Evolutionary conservation across 495 filamentous ascomycete genomes (phyloP).

Genomic region (Aspergillus ellipticus): DNA sequence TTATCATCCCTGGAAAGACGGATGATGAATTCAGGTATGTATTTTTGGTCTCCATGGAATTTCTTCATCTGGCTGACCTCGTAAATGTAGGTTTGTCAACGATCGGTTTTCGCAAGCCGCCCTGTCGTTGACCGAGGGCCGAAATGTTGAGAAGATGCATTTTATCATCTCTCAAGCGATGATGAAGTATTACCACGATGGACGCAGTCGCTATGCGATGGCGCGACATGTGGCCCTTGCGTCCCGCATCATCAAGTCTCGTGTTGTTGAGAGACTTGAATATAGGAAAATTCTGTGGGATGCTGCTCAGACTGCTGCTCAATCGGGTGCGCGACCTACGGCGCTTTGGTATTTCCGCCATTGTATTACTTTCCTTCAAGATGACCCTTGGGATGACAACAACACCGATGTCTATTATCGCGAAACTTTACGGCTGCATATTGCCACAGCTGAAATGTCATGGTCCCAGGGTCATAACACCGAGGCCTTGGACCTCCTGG

Average conservation of each 20-base stretch:
- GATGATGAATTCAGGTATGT: slow-evolving; percentile 66
- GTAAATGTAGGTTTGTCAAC: slow-evolving; percentile 63
- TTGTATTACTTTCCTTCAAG: slow-evolving; percentile 73
- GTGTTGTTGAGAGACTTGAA: slow-evolving; percentile 52
- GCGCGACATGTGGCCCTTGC: slow-evolving; percentile 74
- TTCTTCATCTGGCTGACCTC: not conserved
- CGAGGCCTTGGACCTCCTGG: slow-evolving; percentile 60
- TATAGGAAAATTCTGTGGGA: slow-evolving; percentile 73
- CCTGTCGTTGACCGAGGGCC: slow-evolving; percentile 61
- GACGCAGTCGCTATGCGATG: slow-evolving; percentile 61
- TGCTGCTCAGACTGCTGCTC: slow-evolving; percentile 69
- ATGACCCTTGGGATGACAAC: slow-evolving; percentile 70
- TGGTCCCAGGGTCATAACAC: slow-evolving; percentile 67
- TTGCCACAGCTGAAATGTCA: slow-evolving; percentile 74
- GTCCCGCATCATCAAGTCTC: slow-evolving; percentile 64
- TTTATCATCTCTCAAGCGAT: slow-evolving; percentile 77
- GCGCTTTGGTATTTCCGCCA: slow-evolving; percentile 73
- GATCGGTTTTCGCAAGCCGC: slow-evolving; percentile 79
- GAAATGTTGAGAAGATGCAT: slow-evolving; percentile 73
- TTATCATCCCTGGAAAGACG: slow-evolving; percentile 68
- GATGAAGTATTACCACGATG: slow-evolving; percentile 61
- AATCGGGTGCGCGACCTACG: slow-evolving; percentile 74
- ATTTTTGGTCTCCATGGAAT: not conserved
- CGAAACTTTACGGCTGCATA: slow-evolving; percentile 74
- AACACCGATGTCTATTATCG: slow-evolving; percentile 73